Base-by-base conservation (phyloP, 345 rosid species). In the Litchi chinensis region DNA sequence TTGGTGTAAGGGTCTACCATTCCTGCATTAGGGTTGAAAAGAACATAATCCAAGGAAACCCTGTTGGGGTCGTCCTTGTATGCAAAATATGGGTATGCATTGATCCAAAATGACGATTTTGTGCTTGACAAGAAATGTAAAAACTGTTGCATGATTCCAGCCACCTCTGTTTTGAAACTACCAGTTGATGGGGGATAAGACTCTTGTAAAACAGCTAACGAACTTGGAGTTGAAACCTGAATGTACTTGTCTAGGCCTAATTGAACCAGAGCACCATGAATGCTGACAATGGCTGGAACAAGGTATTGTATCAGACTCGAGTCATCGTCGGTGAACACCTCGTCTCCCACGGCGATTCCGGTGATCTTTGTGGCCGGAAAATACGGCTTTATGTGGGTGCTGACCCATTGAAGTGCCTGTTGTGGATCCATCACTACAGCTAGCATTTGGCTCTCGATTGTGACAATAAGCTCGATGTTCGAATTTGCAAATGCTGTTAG, bases 121-220 rank as follows among this genome's bases (percentile, higher is more conserved):
- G 93, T 90, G 68, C 10, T 73, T 8, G 87, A 83, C 80, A 94
- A 74, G 79, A 96, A 94, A 57, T 76, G 84, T 65, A 96, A 78
- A 24, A 83, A 83, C n/a, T 93, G 95, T 5, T 84, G 81, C 93
- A 94, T 92, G 26, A 88, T 86, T 15, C 64, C 81, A 0, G 86
- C 71, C 1, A 91, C 86, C 77, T 93, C 90, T 5, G 74, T 41
- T 78, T 90, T 90, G 89, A 96, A 96, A 78, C 78, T 82, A 3
- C 97, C 99, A 0, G 98, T 92, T 0, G 99, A 96, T 18, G 99
- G 97, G 13, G 99, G 99, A 82, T 81, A 96, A 0, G 99, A 96
- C 78, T 90, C 85, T 16, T 78, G 84, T 9, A 96, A 91, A 57
- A 94, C 90, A 0, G 97, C 91, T 48, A 94, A 71, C 2, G 99